These are phyloP conservation scores for Acanthamoeba castellanii DNA, from an alignment of 208 protist genomes.

Conservation along the genomic window DNA sequence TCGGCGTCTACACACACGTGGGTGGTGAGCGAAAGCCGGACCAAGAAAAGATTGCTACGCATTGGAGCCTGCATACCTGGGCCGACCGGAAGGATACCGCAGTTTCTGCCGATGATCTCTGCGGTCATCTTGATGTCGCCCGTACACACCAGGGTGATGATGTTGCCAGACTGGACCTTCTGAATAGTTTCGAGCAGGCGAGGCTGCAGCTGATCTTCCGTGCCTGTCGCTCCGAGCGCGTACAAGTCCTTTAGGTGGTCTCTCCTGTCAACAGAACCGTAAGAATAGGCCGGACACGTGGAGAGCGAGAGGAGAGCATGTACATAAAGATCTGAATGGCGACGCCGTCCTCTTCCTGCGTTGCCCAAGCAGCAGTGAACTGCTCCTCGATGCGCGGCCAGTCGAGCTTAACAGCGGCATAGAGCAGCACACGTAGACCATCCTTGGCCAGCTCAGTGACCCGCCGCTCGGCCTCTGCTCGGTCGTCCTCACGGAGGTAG, in stretches of 20 bases:
- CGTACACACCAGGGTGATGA: constrained; percentile 73
- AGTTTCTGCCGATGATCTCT: constrained; percentile 73
- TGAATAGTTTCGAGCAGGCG: constrained; percentile 58
- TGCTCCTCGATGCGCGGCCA: constrained; percentile 47
- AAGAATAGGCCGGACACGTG: background rate
- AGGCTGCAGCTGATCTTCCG: constrained; percentile 73
- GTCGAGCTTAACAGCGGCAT: constrained; percentile 66
- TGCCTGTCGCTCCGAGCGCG: constrained; percentile 67
- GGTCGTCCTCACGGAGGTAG: constrained; percentile 47
- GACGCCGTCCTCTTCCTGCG: constrained; percentile 66
- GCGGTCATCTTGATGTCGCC: constrained; percentile 76
- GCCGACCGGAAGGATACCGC: constrained; percentile 58
- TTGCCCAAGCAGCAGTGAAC: constrained; percentile 44
- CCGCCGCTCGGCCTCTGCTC: constrained; percentile 36
- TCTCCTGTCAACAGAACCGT: background rate
- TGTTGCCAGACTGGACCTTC: constrained; percentile 64
- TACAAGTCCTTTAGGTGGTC: constrained; percentile 65
- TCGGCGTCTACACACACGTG: background rate
- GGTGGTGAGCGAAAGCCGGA: background rate
- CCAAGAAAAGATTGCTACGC: background rate
- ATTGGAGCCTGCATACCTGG: constrained; percentile 7
- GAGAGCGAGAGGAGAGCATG: background rate
- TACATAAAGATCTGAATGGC: constrained; percentile 68
- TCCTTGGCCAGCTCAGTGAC: constrained; percentile 54
- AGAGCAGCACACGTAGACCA: constrained; percentile 71